These are phyloP conservation scores for Citrus sinensis DNA, from an alignment of 345 rosid species.

Conservation along the genomic window DVS_A1.0 CM039168.1:27464501-27465000, in stretches of 20 bases:
- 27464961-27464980: rapidly evolving
- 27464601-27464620: constrained; percentile 53
- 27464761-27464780: constrained; percentile 8
- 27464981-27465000: rapidly evolving
- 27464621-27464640: constrained; percentile 51
- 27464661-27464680: constrained; percentile 41
- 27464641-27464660: constrained; percentile 44
- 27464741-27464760: not conserved
- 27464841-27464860: constrained; percentile 33
- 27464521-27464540: not conserved
- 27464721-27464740: not conserved
- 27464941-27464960: rapidly evolving
- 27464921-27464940: too few relatives aligned
- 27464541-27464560: constrained; percentile 1
- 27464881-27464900: not conserved
- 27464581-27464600: constrained; percentile 32
- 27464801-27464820: constrained; percentile 35
- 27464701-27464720: constrained; percentile 5
- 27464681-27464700: constrained; percentile 42
- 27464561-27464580: constrained; percentile 27
- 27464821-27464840: constrained; percentile 57
- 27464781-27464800: constrained; percentile 40
- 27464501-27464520: not conserved
- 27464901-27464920: not conserved
- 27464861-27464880: constrained; percentile 13